phyloP scores from a whole-genome alignment of 2,329 filamentous ascomycete genomes.

The Moelleriella libera region DNA sequence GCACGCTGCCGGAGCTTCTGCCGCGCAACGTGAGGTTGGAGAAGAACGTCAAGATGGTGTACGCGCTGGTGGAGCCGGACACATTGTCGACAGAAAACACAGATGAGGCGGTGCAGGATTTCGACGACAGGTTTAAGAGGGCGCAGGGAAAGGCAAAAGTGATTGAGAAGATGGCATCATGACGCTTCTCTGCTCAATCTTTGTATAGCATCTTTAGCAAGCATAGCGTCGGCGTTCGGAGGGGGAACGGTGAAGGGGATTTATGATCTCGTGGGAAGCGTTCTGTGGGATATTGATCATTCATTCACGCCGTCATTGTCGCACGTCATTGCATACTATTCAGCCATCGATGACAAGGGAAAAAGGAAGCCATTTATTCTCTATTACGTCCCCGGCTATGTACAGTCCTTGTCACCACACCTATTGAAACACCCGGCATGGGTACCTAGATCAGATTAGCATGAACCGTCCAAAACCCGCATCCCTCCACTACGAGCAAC shows the following conservation, averaged over 20 bases:
- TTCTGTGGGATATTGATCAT: too few relatives aligned
- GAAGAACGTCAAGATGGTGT: constrained; percentile 63
- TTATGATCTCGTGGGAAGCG: too few relatives aligned
- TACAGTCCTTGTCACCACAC: not conserved
- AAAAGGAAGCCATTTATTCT: too few relatives aligned
- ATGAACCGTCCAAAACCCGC: not conserved
- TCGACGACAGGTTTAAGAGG: constrained; percentile 76
- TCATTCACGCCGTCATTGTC: too few relatives aligned
- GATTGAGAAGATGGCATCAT: constrained; percentile 53
- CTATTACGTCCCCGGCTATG: too few relatives aligned
- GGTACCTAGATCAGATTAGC: constrained; percentile 33
- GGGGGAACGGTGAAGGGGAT: too few relatives aligned
- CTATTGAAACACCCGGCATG: constrained; percentile 48
- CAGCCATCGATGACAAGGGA: too few relatives aligned
- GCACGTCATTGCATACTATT: too few relatives aligned
- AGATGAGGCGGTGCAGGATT: constrained; percentile 80
- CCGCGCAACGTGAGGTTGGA: constrained; percentile 50
- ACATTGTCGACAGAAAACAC: constrained; percentile 69
- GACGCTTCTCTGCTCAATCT: not conserved
- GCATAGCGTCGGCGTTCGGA: too few relatives aligned
- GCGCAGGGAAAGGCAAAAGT: constrained; percentile 76
- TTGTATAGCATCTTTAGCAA: too few relatives aligned
- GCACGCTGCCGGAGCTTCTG: constrained; percentile 23
- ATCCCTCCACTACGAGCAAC: constrained; percentile 18
- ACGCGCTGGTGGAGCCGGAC: constrained; percentile 64